A percentile compares a stretch with the other conserved stretches of the same genome.
Evolutionary conservation across 352 stramenopile species (phyloP).

Genomic region (Phytophthora palmivora): DNA sequence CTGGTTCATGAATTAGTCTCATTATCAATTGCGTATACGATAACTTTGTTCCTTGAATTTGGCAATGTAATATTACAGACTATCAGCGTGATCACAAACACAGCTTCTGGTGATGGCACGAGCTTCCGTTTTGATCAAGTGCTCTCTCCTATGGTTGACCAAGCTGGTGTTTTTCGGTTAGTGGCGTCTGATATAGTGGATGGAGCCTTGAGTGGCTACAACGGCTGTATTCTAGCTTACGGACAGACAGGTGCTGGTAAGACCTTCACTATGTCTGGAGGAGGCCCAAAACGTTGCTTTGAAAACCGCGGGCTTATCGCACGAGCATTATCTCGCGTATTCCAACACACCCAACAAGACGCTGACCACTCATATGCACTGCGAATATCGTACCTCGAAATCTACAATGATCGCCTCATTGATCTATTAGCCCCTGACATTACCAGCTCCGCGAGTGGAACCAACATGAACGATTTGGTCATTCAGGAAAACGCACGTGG

Average conservation of each 20-base stretch:
- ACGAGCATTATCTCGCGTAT: conserved; percentile 62
- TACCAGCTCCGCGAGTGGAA: background rate
- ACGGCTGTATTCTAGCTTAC: conserved; percentile 81
- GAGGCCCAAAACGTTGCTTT: conserved; percentile 51
- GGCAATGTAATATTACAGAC: conserved; percentile 38
- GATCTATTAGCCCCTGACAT: conserved; percentile 72
- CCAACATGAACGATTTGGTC: conserved; percentile 41
- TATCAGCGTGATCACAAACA: conserved; percentile 70
- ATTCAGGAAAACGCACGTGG: conserved; percentile 71
- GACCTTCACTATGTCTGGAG: conserved; percentile 77
- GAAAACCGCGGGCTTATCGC: conserved; percentile 70
- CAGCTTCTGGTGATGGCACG: conserved; percentile 49
- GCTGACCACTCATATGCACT: conserved; percentile 57
- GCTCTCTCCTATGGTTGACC: conserved; percentile 44
- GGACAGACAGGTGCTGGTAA: conserved; percentile 80
- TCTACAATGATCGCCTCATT: conserved; percentile 92
- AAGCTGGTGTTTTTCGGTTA: conserved; percentile 60
- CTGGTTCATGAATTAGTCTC: background rate
- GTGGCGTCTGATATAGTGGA: conserved; percentile 62
- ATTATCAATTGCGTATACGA: no score
- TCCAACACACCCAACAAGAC: conserved; percentile 57
- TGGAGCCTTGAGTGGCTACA: conserved; percentile 71
- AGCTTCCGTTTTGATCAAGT: conserved; percentile 80
- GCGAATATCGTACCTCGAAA: conserved; percentile 85
- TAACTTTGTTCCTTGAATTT: no score